Evolutionary conservation across 2,329 filamentous ascomycete genomes (phyloP), one percentile per base, ranked within the genome.

Genomic region (Pezicula radicicola): DNA sequence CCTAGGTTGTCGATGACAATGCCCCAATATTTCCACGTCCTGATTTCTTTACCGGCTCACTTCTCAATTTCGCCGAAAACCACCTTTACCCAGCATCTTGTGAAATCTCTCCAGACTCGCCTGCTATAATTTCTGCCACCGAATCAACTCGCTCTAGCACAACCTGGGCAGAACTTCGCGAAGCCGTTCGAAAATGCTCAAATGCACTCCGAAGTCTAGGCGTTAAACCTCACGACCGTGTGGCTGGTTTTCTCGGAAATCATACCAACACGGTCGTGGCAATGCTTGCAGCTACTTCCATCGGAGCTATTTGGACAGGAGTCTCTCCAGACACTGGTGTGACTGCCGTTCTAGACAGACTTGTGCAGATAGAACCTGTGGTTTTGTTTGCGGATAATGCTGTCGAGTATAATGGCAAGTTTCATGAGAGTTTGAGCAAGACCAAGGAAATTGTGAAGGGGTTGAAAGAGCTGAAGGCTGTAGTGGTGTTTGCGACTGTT

Each of bases 51-150:
- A 70, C 83, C 51, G 87, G 86, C 9, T 81, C 89, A 13, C 84
- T 77, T 52, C 77, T 97, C 58, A 99, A 97, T 70, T 97, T 97
- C 67, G 92, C 93, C 25, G 90, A 97, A 73, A 99, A 99, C 68
- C 77, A 97, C 49, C 83, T 99, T 3, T 97, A 87, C 68, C 93
- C 93, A 3, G 76, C 76, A 46, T 74, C 80, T 36, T 71, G 70
- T 19, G 63, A 72, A 13, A 70, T 84, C 6, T 73, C 87, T 56
- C 80, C 85, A 47, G 70, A 83, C 43, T 76, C 79, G 4, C 71
- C 81, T 6, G 92, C 92, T 16, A 78, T 96, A 43, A 88, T 97
- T 62, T 89, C 88, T 25, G 86, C 83, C 4, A 96, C 91, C 10
- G 93, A 97, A 72, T 68, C 76, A 15, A 83, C 81, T 2, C 68